Percentiles rank a stretch among this genome's conserved stretches.
Conservation (phyloP, 2,329 filamentous ascomycete genomes). For the Biscogniauxia sp. region DNA sequence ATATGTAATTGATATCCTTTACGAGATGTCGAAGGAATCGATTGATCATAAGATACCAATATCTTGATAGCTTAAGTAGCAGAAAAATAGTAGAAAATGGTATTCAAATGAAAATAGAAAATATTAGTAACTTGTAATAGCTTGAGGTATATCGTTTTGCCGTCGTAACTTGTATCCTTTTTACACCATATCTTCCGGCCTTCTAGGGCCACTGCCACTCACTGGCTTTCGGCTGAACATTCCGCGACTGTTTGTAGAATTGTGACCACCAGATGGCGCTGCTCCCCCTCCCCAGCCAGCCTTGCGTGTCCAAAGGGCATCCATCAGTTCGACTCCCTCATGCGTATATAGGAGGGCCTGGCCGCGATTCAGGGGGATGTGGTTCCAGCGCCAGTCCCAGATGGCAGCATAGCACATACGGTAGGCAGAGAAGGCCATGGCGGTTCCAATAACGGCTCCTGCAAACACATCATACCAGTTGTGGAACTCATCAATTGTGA, state of each 20-base stretch:
- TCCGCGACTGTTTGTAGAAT: background rate
- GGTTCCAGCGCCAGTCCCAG: constrained; percentile 66
- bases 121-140: too few species aligned
- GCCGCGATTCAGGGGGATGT: constrained; percentile 61
- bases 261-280: background rate
- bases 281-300: constrained; percentile 55
- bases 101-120: too few species aligned
- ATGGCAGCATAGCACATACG: constrained; percentile 66
- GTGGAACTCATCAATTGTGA: constrained; percentile 73
- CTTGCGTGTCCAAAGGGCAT: constrained; percentile 56
- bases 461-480: constrained; percentile 74
- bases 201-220: background rate
- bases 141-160: too few species aligned
- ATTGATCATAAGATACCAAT: too few species aligned
- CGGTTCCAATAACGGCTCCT: constrained; percentile 62
- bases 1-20: too few species aligned
- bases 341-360: constrained; percentile 51
- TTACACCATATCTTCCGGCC: background rate
- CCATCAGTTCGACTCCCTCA: constrained; percentile 46
- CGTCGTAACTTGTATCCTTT: background rate
- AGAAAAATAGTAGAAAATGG: too few species aligned
- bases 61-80: too few species aligned
- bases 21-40: too few species aligned
- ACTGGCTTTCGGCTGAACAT: background rate
- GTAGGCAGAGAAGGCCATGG: constrained; percentile 64